These are phyloP conservation scores for Aspergillus fumigatiaffinis DNA, from an alignment of 2,329 filamentous ascomycete genomes.

Conservation along the genomic window DNA sequence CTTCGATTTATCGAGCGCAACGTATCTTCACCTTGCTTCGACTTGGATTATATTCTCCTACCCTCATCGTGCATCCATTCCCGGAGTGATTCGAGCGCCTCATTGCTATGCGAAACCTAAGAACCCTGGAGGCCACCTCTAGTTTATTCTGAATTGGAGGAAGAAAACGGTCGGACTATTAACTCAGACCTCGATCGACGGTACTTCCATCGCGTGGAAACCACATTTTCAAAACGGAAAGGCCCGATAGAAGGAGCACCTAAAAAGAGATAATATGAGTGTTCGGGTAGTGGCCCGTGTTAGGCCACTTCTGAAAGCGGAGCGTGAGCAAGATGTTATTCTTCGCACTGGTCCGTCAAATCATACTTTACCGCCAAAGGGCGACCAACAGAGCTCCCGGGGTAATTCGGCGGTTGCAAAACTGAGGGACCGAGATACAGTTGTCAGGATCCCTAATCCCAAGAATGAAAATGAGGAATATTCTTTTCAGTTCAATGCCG, in stretches of 20 bases:
- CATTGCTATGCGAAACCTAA: background rate
- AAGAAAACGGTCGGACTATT: conserved; percentile 4
- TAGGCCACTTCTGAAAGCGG: conserved; percentile 78
- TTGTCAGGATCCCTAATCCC: conserved; percentile 87
- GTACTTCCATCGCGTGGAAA: background rate
- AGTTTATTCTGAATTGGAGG: background rate
- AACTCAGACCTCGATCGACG: background rate
- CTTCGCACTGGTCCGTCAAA: conserved; percentile 59
- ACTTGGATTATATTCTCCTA: background rate
- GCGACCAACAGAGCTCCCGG: conserved; percentile 23
- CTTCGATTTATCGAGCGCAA: background rate
- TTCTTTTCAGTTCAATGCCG: conserved; percentile 89
- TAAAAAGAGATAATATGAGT: conserved; percentile 30
- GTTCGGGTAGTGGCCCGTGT: conserved; percentile 89
- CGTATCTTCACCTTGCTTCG: background rate
- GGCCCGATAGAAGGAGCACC: conserved; percentile 2
- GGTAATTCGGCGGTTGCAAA: conserved; percentile 24
- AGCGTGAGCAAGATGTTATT: conserved; percentile 84
- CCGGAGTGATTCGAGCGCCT: background rate
- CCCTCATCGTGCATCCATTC: background rate
- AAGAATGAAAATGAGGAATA: conserved; percentile 90
- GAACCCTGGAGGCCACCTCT: background rate
- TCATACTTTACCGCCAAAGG: conserved; percentile 15
- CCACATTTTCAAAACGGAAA: conserved; percentile 4
- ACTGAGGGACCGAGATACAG: conserved; percentile 54